Evolutionary conservation across 2,329 filamentous ascomycete species (phyloP).

Genomic region (Aspergillus tamarii): DNA sequence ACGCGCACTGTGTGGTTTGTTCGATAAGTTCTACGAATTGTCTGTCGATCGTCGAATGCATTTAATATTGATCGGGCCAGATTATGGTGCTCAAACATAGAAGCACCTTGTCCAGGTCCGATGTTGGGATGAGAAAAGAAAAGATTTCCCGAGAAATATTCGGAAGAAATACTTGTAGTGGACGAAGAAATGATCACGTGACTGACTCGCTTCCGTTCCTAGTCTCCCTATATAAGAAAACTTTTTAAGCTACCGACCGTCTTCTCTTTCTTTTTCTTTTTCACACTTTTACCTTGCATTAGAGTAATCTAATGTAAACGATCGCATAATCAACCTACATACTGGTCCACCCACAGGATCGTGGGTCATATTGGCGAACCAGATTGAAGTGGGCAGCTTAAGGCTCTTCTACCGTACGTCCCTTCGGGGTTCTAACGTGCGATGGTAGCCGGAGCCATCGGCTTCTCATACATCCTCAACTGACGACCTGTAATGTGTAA

Average conservation of each 20-base stretch:
- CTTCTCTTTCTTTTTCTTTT: slow-evolving; percentile 27
- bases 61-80: neutral
- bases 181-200: neutral
- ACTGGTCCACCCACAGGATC: slow-evolving; percentile 45
- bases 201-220: neutral
- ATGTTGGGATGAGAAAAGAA: neutral
- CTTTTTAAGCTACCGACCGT: neutral
- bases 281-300: slow-evolving; percentile 42
- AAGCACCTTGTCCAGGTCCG: neutral
- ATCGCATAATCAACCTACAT: slow-evolving; percentile 56
- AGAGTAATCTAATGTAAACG: slow-evolving; percentile 23
- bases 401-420: slow-evolving; percentile 37
- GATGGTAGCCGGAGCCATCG: slow-evolving; percentile 42
- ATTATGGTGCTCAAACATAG: neutral
- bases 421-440: slow-evolving; percentile 30
- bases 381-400: slow-evolving; percentile 41
- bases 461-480: slow-evolving; percentile 41
- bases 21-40: neutral
- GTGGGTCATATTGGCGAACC: slow-evolving; percentile 54
- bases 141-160: too few relatives aligned
- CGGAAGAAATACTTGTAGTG: neutral
- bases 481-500: neutral
- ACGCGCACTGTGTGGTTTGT: slow-evolving; percentile 42
- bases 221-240: neutral
- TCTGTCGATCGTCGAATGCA: neutral